Base-by-base conservation (phyloP, 768 basidiomycete genomes). In the Lactifluus volemus region DNA sequence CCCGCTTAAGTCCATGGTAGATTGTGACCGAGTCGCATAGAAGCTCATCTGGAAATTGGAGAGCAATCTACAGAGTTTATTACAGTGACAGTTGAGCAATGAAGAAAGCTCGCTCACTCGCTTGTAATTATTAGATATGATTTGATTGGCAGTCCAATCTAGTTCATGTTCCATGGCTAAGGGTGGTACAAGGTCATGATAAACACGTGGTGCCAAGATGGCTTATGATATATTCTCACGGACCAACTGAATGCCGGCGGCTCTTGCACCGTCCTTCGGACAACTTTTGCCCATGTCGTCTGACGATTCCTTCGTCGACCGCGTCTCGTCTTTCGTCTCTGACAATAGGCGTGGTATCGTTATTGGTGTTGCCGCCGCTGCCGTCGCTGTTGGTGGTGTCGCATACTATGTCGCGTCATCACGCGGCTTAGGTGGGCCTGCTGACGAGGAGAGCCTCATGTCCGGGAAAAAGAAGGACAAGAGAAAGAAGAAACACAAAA, bases 41-140 rank as follows among this genome's bases (percentile, higher is more conserved):
- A 21, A 98, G 81, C 70, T 96, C 91, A 71, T 99, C 97, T 0
- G 97, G 96, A 67, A 98, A 98, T 72, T 98, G 97, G 11, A 99
- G 79, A 0, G 92, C 92, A 53, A 94, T 82, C 88, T 93, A 29
- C 30, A 10, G 32, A 21, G 25, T 53, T 32, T 14, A 38, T 66
- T 36, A 49, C 29, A 63, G 14, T 30, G 44, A 3, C 21, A 47
- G 42, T 7, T n/a, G 9, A 54, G 39, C 38, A 11, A n/a, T 48
- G 55, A 4, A 11, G 11, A 36, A 19, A 25, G 83, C 59, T 62
- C 7, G 38, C 61, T 53, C 45, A 92, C 92, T 67, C 88, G 78
- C 72, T 85, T 86, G 74, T 84, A 92, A 61, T 80, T 77, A 1
- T 84, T 83, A 19, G 75, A 70, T 25, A 79, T 59, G 60, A 95